Base-by-base conservation (phyloP, 2,329 filamentous ascomycete species). In the Trichoderma semiorbis region DNA sequence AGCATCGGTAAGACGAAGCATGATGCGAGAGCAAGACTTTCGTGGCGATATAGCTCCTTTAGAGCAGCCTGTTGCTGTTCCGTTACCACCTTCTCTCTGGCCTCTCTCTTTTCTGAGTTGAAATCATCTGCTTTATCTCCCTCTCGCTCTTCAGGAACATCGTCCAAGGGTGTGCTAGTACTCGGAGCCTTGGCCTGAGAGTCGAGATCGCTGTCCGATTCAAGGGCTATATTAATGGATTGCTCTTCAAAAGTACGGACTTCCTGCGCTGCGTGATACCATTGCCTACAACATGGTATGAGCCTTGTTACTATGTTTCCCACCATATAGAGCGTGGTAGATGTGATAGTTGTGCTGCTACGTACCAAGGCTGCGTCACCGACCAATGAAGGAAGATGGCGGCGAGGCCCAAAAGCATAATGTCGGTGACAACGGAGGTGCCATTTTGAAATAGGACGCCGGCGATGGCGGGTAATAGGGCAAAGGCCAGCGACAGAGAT, bases 301-400 rank as follows among this genome's bases (percentile, higher is more conserved):
- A 69, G 66, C 5, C 30, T n/a, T 7, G n/a, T 12, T 6, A 32
- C 65, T 14, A 2, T 28, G 6, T 16, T 34, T 43, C 16, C 32
- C 6, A 24, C 24, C 8, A 24, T 18, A 3, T 3, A 14, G 12
- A 18, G n/a, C 24, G 12, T 30, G 1, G 8, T 36, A 53, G n/a
- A 32, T 6, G 32, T 7, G 30, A 6, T 12, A 43, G 10, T 16
- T 8, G 7, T 3, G 36, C 16, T 18, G 16, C 36, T 28, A 74
- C 87, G 79, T 84, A 95, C 95, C 95, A 98, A 76, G 95, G 95
- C 75, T 96, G 85, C 70, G 93, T 91, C 57, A 98, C 92, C 63
- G 93, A 95, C 93, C 94, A 98, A 79, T 97, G 95, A 73, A 98
- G 84, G 77, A 98, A 97, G 58, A 98, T 87, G 5, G 92, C 93